These are phyloP conservation scores for Hypoxylon sp. DNA, from an alignment of 2,329 filamentous ascomycete genomes.

Conservation along the genomic window DNA sequence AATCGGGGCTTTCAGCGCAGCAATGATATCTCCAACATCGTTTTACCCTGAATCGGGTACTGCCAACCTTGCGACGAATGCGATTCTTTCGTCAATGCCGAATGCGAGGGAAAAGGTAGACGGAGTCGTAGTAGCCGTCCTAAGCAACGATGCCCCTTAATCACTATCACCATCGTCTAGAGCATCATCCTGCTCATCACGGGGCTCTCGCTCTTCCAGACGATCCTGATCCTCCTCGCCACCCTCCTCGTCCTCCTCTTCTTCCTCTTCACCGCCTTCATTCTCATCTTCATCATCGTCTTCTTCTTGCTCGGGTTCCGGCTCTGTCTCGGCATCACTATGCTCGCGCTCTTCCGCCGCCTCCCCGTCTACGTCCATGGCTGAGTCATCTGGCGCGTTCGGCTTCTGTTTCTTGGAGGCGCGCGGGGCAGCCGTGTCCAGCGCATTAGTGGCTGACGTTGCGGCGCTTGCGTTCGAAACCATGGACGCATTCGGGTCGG, in stretches of 20 bases:
- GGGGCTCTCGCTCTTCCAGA: conserved; percentile 56
- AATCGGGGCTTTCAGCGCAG: not conserved
- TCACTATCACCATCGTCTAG: conserved; percentile 74
- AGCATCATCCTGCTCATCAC: conserved; percentile 70
- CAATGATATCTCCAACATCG: not conserved
- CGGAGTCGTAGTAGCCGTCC: not conserved
- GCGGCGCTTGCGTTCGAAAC: conserved; percentile 47
- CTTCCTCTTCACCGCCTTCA: conserved; percentile 62
- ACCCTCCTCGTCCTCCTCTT: conserved; percentile 59
- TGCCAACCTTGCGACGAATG: not conserved
- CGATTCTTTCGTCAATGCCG: not conserved
- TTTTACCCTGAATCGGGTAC: conserved; percentile 4
- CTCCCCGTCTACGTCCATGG: conserved; percentile 62
- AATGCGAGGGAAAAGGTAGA: not conserved
- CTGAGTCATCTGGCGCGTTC: conserved; percentile 59
- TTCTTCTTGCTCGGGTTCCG: conserved; percentile 64
- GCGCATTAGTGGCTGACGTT: conserved; percentile 26
- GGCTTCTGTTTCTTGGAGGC: conserved; percentile 58
- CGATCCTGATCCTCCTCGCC: conserved; percentile 57
- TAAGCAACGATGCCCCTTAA: conserved; percentile 47
- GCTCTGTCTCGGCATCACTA: conserved; percentile 59
- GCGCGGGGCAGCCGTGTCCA: conserved; percentile 47
- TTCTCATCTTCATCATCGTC: conserved; percentile 68
- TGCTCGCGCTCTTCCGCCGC: conserved; percentile 56
- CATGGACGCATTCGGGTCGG: conserved; percentile 55